Evolutionary conservation across 441 rosid species (phyloP), one percentile per base, ranked within the genome.

Genomic region (Daphne laureola): DNA sequence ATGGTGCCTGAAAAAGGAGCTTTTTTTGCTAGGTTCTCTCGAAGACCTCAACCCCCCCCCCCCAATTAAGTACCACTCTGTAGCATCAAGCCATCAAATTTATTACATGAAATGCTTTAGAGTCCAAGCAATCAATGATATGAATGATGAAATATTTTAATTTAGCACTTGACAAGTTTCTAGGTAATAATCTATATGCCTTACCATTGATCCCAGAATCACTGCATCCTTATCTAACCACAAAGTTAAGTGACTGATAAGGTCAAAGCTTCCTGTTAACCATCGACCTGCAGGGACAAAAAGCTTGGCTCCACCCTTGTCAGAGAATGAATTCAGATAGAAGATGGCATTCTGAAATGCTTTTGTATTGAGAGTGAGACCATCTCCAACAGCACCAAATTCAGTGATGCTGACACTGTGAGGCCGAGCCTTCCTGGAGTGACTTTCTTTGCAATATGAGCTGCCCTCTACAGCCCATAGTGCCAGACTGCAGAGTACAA

Each of bases 341-440:
- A 93, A 89, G 74, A 93, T 80, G 52, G 97, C 98, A 71, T 93
- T 93, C 73, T 93, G 98, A 67, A 93, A 93, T 2, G 98, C 98
- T 73, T 87, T 93, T 0, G 98, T 93, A 68, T 93, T 93, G 59
- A 93, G 84, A 40, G 97, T 87, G 52, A 82, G 71, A 6, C 98
- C 97, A 74, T 93, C 98, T 63, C 98, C 98, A 55, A 93, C 81
- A 0, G 97, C 98, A 17, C 97, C 98, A 67, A 93, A 93, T 66
- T 93, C 98, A 23, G 97, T 87, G 57, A 93, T 85, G 0, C 90
- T 72, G 51, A 93, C 95, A 46, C 98, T 93, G 71, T 89, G 98
- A 73, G 97, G 97, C 58, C 97, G 72, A 69, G 77, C 61, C 45
- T 43, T 68, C 35, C 43, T 78, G 12, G 77, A 54, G 42, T 64